Evolutionary conservation across 169 alveolate genomes (phyloP).

Genomic region (Eimeria mitis): DNA sequence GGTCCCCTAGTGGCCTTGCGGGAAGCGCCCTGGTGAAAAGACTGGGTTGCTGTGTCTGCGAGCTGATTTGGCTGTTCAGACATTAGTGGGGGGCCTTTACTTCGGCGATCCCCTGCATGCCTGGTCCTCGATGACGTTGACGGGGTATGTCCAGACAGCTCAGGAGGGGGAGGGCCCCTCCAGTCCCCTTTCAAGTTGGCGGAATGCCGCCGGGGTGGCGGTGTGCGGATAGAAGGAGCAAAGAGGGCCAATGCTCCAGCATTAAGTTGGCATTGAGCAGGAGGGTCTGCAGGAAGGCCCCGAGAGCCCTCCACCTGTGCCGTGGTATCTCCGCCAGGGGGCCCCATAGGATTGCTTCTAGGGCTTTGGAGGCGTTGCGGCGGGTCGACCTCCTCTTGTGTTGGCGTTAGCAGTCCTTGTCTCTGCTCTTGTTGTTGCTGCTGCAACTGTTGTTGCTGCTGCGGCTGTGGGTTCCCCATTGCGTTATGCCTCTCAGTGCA

Average conservation of each 20-base stretch:
- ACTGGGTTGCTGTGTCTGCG: slow-evolving; percentile 1
- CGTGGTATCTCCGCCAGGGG: neutral
- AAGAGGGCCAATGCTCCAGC: slow-evolving; percentile 65
- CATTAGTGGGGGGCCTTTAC: slow-evolving; percentile 3
- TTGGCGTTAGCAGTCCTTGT: neutral
- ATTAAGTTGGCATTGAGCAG: slow-evolving; percentile 23
- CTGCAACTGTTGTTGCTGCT: slow-evolving; percentile 31
- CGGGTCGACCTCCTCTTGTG: neutral
- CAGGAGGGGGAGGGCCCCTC: slow-evolving; percentile 14
- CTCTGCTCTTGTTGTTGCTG: slow-evolving; percentile 4
- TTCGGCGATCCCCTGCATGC: slow-evolving; percentile 5
- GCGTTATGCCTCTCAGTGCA: neutral
- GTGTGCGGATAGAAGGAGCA: slow-evolving; percentile 65
- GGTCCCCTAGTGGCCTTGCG: slow-evolving; percentile 14
- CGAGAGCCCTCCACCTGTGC: slow-evolving; percentile 22
- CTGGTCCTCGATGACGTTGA: slow-evolving; percentile 33
- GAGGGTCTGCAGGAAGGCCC: neutral
- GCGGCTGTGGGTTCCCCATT: slow-evolving; percentile 51
- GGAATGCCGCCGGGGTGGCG: slow-evolving; percentile 25
- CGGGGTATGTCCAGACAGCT: neutral
- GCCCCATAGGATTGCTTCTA: neutral
- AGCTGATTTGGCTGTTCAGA: slow-evolving; percentile 28
- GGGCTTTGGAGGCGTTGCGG: slow-evolving; percentile 50
- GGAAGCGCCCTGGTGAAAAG: neutral
- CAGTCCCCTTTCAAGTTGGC: slow-evolving; percentile 1